phyloP scores from a whole-genome alignment of 352 stramenopile species.

The Pythium brachiatum region DNA sequence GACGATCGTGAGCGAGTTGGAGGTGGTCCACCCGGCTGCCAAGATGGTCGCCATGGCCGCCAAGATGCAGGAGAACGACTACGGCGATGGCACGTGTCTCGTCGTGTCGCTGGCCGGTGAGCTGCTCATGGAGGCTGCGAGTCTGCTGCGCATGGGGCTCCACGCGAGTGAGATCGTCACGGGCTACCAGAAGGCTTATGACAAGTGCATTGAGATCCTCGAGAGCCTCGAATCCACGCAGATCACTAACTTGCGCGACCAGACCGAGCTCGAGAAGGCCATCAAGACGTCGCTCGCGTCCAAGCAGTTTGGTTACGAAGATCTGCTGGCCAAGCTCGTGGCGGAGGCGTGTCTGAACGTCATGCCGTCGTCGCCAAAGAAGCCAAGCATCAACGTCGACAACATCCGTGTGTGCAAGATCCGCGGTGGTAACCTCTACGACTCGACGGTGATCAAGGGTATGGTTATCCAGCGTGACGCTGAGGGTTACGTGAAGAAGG shows the following conservation, averaged over 20 bases:
- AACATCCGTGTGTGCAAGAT: slow-evolving; percentile 99
- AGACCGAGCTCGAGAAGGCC: slow-evolving; percentile 82
- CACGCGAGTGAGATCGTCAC: slow-evolving; percentile 97
- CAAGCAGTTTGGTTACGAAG: slow-evolving; percentile 98
- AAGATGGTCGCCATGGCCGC: slow-evolving; percentile 98
- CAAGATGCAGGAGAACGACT: slow-evolving; percentile 98
- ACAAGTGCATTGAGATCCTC: slow-evolving; percentile 92
- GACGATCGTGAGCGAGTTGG: slow-evolving; percentile 98
- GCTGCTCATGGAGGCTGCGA: slow-evolving; percentile 95
- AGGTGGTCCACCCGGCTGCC: slow-evolving; percentile 98
- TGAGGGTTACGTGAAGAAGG: slow-evolving; percentile 92
- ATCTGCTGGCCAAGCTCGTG: slow-evolving; percentile 93
- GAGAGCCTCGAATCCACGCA: slow-evolving; percentile 81
- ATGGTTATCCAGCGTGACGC: slow-evolving; percentile 96
- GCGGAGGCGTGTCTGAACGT: slow-evolving; percentile 94
- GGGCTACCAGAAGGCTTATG: slow-evolving; percentile 95
- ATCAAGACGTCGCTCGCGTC: slow-evolving; percentile 95
- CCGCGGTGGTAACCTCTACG: slow-evolving; percentile 92
- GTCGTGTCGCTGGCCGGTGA: slow-evolving; percentile 97
- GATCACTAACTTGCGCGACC: slow-evolving; percentile 82
- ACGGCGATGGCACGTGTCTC: slow-evolving; percentile 96
- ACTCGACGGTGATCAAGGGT: slow-evolving; percentile 97
- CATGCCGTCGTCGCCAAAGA: slow-evolving; percentile 85
- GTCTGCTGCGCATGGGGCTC: slow-evolving; percentile 97
- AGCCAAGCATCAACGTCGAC: slow-evolving; percentile 94